Conservation (phyloP, 176 grass and related monocot genomes). For the Luzula sylvatica region DNA sequence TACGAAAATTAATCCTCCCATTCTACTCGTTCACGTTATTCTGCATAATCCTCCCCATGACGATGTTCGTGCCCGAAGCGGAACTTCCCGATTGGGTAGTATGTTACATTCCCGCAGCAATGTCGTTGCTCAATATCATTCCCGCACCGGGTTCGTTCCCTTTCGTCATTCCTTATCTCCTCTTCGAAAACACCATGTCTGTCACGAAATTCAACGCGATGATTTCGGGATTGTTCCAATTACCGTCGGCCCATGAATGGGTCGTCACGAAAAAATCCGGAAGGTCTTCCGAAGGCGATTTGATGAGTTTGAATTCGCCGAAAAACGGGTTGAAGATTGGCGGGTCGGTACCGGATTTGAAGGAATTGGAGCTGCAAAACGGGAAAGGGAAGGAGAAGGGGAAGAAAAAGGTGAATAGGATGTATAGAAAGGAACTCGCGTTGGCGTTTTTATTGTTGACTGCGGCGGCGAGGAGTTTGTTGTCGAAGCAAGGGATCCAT, state of each 20-base stretch:
- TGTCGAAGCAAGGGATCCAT: slow-evolving; percentile 92
- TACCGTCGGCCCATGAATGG: slow-evolving; percentile 87
- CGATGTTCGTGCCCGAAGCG: slow-evolving; percentile 98
- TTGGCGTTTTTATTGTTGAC: slow-evolving; percentile 78
- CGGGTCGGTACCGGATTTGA: slow-evolving; percentile 45
- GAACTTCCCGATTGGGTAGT: slow-evolving; percentile 93
- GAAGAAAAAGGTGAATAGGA: slow-evolving; percentile 94
- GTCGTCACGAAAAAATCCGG: slow-evolving; percentile 97
- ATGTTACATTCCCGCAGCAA: slow-evolving; percentile 75
- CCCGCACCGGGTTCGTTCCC: slow-evolving; percentile 77
- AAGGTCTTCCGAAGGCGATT: slow-evolving; percentile 74
- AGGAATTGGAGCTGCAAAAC: slow-evolving; percentile 32
- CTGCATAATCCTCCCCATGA: slow-evolving; percentile 97
- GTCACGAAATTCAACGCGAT: slow-evolving; percentile 99
- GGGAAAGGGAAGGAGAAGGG: slow-evolving; percentile 16
- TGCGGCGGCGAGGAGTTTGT: slow-evolving; percentile 70
- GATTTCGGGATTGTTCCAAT: slow-evolving; percentile 92
- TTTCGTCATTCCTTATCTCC: slow-evolving; percentile 92
- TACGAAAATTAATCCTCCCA: slow-evolving; percentile 85
- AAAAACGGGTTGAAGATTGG: slow-evolving; percentile 34
- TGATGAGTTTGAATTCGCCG: slow-evolving; percentile 43
- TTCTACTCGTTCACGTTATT: slow-evolving; percentile 99
- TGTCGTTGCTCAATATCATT: slow-evolving; percentile 85
- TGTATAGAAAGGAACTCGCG: slow-evolving; percentile 89
- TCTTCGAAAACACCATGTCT: slow-evolving; percentile 98